Conservation (phyloP, 1,139 yeast genomes). For the Scheffersomyces stambukii region DNA sequence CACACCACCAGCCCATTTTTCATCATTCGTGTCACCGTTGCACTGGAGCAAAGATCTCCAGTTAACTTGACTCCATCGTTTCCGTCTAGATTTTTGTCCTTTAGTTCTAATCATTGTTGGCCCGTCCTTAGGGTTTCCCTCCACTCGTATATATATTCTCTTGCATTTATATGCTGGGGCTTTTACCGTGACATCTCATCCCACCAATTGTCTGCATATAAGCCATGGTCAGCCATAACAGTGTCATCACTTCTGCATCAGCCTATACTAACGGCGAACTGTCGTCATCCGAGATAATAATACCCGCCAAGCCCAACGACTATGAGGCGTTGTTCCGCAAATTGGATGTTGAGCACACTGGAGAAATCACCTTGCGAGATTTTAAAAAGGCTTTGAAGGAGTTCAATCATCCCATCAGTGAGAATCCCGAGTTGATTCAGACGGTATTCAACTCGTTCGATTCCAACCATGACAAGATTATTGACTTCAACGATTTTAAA, state of each 20-base stretch:
- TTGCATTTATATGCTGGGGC: no score
- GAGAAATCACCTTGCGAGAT: constrained; percentile 53
- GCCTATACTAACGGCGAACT: constrained; percentile 3
- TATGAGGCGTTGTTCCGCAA: constrained; percentile 36
- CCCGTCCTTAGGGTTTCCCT: no score
- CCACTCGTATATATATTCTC: no score
- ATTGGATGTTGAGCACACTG: constrained; percentile 51
- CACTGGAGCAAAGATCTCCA: no score
- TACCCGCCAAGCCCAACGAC: constrained; percentile 17
- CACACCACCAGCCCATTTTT: no score
- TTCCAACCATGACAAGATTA: constrained; percentile 49
- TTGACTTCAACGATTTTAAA: constrained; percentile 61
- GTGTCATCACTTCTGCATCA: constrained; percentile 6
- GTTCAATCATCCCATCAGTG: constrained; percentile 63
- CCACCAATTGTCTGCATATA: no score
- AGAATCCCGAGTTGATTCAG: constrained; percentile 57
- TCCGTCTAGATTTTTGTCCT: no score
- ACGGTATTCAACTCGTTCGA: constrained; percentile 56
- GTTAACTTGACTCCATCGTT: no score
- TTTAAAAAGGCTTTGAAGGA: constrained; percentile 51
- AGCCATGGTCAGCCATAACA: no score
- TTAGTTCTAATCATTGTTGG: no score
- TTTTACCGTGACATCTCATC: no score
- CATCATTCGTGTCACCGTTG: no score
- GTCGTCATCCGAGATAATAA: constrained; percentile 3